Evolutionary conservation across 139 green algal species (phyloP), one percentile per base, ranked within the genome.

Genomic region (Chlamydomonas sphaeroides): DNA sequence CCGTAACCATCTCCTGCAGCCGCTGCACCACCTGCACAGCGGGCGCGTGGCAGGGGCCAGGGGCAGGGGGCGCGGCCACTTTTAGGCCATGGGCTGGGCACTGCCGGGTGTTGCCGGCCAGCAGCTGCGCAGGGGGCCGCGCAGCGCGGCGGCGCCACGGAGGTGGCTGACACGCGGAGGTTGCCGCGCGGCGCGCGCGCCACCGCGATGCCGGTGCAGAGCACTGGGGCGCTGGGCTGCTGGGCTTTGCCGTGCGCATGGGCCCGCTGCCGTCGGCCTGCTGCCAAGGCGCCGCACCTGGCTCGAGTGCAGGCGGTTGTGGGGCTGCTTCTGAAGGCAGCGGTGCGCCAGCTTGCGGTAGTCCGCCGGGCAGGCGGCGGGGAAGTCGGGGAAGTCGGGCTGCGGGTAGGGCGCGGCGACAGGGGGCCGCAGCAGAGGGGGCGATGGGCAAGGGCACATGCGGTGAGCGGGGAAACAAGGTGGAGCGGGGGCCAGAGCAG

Each of bases 311-410:
- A 81, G 74, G 20, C 74, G 59, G 61, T 81, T 81, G 74, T 81
- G 74, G 23, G 74, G 74, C 41, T 81, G 74, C 61, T 81, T 81
- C 61, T 81, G 74, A 23, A 81, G 74, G 56, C 74, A 81, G 59
- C 74, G 74, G 61, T 81, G 74, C 32, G 74, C 74, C n/a, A 81
- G 74, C 41, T 71, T 71, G 59, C 74, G 74, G 61, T 65, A 81
- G 74, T 81, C 74, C 6, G 18, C 4, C 17, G 74, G 74, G 74
- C 74, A 81, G 74, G 74, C 42, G 61, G 74, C 20, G 7, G 74
- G 74, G 74, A 81, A 81, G 74, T 81, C 74, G 39, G 74, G 74
- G 74, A 81, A 81, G 74, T 81, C 74, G 53, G 59, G 74, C 74
- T 81, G 74, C 45, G 48, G n/a, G 51, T 1, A 45, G n/a, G 17